Evolutionary conservation across 208 protist species (phyloP).

Genomic region (Acanthamoeba healyi): DNA sequence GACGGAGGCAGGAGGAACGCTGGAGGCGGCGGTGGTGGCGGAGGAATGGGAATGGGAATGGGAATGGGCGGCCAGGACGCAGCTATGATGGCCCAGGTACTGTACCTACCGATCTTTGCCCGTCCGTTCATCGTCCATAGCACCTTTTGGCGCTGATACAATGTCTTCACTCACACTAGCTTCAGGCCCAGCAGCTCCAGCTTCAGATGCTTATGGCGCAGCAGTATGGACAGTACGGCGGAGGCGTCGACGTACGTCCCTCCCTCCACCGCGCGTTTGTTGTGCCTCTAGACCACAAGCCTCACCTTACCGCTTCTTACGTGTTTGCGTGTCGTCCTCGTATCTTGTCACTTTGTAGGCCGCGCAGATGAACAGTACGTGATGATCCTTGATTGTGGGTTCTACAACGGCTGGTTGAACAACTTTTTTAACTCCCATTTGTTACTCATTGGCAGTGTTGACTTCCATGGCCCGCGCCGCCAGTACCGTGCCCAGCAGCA

Average conservation of each 20-base stretch:
- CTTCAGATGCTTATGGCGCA: slow-evolving; percentile 38
- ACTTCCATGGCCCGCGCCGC: background rate
- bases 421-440: no score
- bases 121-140: background rate
- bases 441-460: no score
- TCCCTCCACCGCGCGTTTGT: no score
- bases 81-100: slow-evolving; percentile 1
- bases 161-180: background rate
- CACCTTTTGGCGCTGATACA: background rate
- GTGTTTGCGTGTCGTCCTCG: background rate
- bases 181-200: slow-evolving; percentile 18
- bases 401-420: no score
- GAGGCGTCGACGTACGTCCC: background rate
- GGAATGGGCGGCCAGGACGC: slow-evolving; percentile 12
- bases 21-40: background rate
- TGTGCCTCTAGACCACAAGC: no score
- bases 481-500: background rate
- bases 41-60: slow-evolving; percentile 66
- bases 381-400: no score
- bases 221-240: slow-evolving; percentile 25
- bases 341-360: no score
- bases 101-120: no score
- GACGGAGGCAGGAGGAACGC: slow-evolving; percentile 81
- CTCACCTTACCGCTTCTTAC: no score
- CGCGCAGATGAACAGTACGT: slow-evolving; percentile 55